Conservation (phyloP, 2,329 filamentous ascomycete species). For the Trichophyton schoenleinii region DNA sequence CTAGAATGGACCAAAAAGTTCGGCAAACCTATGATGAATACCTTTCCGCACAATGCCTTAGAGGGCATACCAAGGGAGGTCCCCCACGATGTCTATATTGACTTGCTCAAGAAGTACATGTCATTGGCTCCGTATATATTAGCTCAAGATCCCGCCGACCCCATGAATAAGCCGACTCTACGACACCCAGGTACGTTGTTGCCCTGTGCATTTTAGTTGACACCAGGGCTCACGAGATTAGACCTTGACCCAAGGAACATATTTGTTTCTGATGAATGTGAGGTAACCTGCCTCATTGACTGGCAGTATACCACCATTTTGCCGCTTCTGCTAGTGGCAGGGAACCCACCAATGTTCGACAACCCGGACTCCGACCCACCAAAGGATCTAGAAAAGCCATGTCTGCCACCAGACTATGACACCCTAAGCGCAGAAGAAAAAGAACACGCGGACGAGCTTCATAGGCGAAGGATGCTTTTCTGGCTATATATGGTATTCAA, state of each 20-base stretch:
- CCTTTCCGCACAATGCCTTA: slow-evolving; percentile 7
- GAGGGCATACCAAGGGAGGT: no score
- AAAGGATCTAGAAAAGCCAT: slow-evolving; percentile 4
- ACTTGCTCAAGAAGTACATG: slow-evolving; percentile 10
- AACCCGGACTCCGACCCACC: slow-evolving; percentile 9
- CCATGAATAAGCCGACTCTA: slow-evolving; percentile 8
- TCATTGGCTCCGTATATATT: slow-evolving; percentile 10
- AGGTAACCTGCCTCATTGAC: slow-evolving; percentile 12
- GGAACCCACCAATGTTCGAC: slow-evolving; percentile 10
- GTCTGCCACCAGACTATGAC: slow-evolving; percentile 8
- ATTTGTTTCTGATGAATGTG: slow-evolving; percentile 9
- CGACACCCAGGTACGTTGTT: slow-evolving; percentile 13
- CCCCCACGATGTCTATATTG: slow-evolving; percentile 2
- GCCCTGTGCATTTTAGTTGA: background rate
- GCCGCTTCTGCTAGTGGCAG: slow-evolving; percentile 11
- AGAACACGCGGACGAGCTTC: slow-evolving; percentile 10
- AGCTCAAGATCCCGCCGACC: slow-evolving; percentile 1
- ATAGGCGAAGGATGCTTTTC: slow-evolving; percentile 9
- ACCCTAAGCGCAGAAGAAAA: slow-evolving; percentile 9
- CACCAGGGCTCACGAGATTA: background rate
- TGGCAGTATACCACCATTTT: slow-evolving; percentile 12
- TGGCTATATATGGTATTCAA: slow-evolving; percentile 10
- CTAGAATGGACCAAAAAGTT: slow-evolving; percentile 9
- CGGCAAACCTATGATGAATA: slow-evolving; percentile 8
- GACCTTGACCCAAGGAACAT: slow-evolving; percentile 12